phyloP scores from a whole-genome alignment of 208 protist genomes.

The Porcisia hertigi region DNA sequence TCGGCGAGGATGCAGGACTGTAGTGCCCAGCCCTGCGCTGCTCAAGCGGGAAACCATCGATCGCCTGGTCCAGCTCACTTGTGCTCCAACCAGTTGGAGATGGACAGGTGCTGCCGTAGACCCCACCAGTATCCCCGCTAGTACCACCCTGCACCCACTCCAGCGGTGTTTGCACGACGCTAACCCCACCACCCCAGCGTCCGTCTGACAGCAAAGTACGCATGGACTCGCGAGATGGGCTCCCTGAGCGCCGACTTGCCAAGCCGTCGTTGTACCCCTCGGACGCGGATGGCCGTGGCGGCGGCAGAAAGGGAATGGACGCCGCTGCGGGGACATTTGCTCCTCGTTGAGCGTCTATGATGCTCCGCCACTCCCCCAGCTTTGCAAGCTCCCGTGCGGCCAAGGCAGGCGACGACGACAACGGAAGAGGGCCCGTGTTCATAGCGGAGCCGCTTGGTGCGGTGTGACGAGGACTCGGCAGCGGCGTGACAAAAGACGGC shows the following conservation, averaged over 20 bases:
- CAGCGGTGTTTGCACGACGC: conserved; percentile 15
- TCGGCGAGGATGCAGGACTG: not conserved
- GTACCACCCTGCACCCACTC: conserved; percentile 1
- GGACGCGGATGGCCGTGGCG: not conserved
- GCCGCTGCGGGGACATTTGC: not conserved
- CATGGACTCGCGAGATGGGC: conserved; percentile 20
- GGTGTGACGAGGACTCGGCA: conserved; percentile 2
- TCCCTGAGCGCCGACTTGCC: conserved; percentile 21
- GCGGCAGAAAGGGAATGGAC: not conserved
- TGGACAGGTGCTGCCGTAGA: not conserved
- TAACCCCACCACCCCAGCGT: conserved; percentile 8
- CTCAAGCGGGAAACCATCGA: not conserved
- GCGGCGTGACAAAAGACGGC: conserved; percentile 18
- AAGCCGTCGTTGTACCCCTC: not conserved
- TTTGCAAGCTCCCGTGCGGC: conserved; percentile 21
- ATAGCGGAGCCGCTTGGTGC: not conserved
- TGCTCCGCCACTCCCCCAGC: conserved; percentile 24
- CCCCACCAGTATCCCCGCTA: no score
- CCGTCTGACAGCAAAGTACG: not conserved
- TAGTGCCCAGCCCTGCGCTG: not conserved
- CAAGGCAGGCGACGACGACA: conserved; percentile 1
- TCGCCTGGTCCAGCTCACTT: not conserved
- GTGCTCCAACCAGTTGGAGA: conserved; percentile 1
- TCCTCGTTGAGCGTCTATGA: conserved; percentile 4
- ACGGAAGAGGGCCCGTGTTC: not conserved